Evolutionary conservation across 2,329 filamentous ascomycete species (phyloP), one percentile per base, ranked within the genome.

Genomic region (Claviceps quebecensis): DNA sequence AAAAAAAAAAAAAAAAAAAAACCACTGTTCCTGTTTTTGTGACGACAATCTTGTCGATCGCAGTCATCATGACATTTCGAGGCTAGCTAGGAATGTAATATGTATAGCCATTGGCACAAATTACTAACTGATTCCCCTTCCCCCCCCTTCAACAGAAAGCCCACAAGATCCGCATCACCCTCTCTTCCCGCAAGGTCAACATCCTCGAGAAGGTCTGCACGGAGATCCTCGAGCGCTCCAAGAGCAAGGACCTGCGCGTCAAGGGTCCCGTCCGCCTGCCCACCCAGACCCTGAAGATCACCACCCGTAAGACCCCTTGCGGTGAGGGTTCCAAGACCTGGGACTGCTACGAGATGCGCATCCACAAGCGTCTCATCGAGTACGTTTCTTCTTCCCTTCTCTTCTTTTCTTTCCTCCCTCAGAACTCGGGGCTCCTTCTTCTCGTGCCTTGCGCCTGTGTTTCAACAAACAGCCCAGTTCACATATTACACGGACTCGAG

Each of bases 301-400:
- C 87, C 71, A 95, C 93, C 80, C 86, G 93, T 69, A 98, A 98
- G 86, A 97, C 93, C 60, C 93, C 93, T 72, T 93, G 87, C 77
- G 93, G 93, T 86, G 93, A 98, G 83, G 93, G 93, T 77, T 94
- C 86, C 75, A 98, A 98, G 88, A 98, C 93, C 69, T 98, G 93
- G 93, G 93, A 97, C 73, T 84, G 80, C 73, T 98, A 80, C 75
- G 91, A 98, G 85, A 94, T 98, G 89, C 86, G 91, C 77, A 95
- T 96, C 72, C 89, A 96, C 83, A 96, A 96, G 86, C 86, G 90
- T 65, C 80, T 96, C 69, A 96, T 96, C 69, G 90, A 95, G 82
- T 87, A 70, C 65, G 82, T 79, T 45, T 51, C 45, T 17, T 9
- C 11, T 17, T n/a, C n/a, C n/a, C n/a, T n/a, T n/a, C n/a, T n/a